Base-by-base conservation (phyloP, 495 filamentous ascomycete genomes). In the Cairneyella variabilis region DNA sequence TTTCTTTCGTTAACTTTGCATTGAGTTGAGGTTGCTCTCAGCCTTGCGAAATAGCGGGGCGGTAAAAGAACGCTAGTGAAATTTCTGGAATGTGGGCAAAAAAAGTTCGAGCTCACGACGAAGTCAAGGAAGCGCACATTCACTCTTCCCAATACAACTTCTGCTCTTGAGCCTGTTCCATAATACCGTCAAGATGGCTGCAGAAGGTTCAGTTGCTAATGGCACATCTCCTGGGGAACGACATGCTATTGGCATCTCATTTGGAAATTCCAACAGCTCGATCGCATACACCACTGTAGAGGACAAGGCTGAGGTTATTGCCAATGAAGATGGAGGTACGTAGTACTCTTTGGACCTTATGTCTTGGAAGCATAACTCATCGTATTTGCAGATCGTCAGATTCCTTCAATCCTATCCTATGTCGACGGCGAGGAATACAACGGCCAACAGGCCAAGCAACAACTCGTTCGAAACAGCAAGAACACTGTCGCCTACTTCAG, bases 301-400 rank as follows among this genome's bases (percentile, higher is more conserved):
- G 61, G 92, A 91, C 69, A 95, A 92, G 73, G 85, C 90, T 56
- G 90, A 96, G 67, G 92, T 98, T 62, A 97, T 98, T 70, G 93
- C 95, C 53, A 97, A 98, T 72, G 95, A 98, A 72, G 93, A 97
- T 71, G 93, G 93, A 80, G 90, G 90, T 93, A 66, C 66, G 84
- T 60, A 22, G 12, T 18, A 53, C 43, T 54, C 46, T 44, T 40
- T 50, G 25, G 34, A 18, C 48, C 40, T 53, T n/a, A 17, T 38
- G 59, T 40, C 18, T 40, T 21, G 23, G 16, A 39, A 50, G 43
- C 45, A 18, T 48, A 40, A 43, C 59, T 59, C 20, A 58, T 46
- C 1, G 14, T 36, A 53, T 16, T 53, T 41, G 49, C 63, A 95
- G 93, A 98, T 72, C 90, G 93, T 65, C 92, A 97, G 72, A 98